Evolutionary conservation across 2,329 filamentous ascomycete genomes (phyloP), one percentile per base, ranked within the genome.

Genomic region (Venturiaceae sp.): DNA sequence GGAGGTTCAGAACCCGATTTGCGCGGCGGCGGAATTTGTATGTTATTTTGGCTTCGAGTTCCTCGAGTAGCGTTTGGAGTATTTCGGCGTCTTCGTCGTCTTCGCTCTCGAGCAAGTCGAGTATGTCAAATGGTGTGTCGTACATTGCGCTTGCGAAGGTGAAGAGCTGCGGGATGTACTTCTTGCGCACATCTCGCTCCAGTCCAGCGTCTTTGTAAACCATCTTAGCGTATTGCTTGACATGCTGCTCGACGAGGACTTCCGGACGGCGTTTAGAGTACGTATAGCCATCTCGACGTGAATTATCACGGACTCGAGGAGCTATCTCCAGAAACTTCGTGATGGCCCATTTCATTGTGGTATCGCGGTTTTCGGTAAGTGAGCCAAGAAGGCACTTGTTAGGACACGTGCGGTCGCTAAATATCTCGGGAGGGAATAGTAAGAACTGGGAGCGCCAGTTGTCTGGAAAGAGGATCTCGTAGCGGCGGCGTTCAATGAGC

Each of bases 401-500:
- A 13, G 50, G 30, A 11, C 23, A 5, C 26, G 9, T 1, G 23
- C 41, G 41, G 21, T 28, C 30, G 63, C 75, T 74, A 67, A 84
- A 84, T 1, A 84, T 66, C 8, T 73, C 71, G 8, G 76, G 71
- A 1, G 81, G 81, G 14, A 84, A 65, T 16, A 77, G 81, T 8
- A 70, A 68, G 61, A 83, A 83, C 62, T 83, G 80, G 54, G 75
- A 67, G 47, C 72, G 70, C 80, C 80, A 83, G 60, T 71, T 70
- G 13, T 68, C 66, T 1, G 80, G 79, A 13, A 84, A 65, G 1
- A 84, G 66, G 9, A 82, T 77, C 67, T 83, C 81, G 56, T 77
- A 78, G 16, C 82, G 81, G 44, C 81, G 79, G 69, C 78, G 75
- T 5, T 74, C 74, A 32, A 84, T 74, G 59, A 78, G 78, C 59